Conservation (phyloP, 176 grass and related monocot genomes). For the Otatea glauca region DNA sequence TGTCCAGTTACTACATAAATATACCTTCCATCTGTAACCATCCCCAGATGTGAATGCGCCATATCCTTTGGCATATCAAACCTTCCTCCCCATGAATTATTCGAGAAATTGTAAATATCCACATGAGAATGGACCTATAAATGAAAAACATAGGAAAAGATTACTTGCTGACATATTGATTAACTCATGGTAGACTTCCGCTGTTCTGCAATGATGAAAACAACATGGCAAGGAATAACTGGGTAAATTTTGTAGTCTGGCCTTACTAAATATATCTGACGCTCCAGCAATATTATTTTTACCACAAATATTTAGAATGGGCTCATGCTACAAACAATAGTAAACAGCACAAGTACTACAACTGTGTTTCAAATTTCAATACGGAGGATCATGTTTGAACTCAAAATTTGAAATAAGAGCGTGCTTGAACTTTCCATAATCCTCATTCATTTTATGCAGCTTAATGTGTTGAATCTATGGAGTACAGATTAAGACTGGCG, state of each 20-base stretch:
- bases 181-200: constrained; percentile 24
- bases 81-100: constrained; percentile 86
- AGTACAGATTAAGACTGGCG: neutral
- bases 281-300: neutral
- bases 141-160: constrained; percentile 9
- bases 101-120: constrained; percentile 92
- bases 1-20: constrained; percentile 95
- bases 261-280: neutral
- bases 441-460: constrained; percentile 13
- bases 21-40: constrained; percentile 91
- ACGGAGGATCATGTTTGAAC: constrained; percentile 4
- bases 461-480: constrained; percentile 6
- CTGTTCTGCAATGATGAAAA: constrained; percentile 11
- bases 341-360: neutral
- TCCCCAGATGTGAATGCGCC: constrained; percentile 98
- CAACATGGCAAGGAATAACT: constrained; percentile 7
- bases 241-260: neutral
- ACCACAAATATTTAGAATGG: neutral
- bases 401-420: neutral
- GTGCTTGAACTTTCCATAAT: neutral
- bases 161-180: constrained; percentile 5
- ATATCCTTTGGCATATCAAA: constrained; percentile 97
- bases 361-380: neutral
- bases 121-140: constrained; percentile 94
- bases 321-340: constrained; percentile 6